A percentile compares a stretch with the other conserved stretches of the same genome.
Evolutionary conservation across 257 asterid genomes (phyloP).

Genomic region (Mentha longifolia): DNA sequence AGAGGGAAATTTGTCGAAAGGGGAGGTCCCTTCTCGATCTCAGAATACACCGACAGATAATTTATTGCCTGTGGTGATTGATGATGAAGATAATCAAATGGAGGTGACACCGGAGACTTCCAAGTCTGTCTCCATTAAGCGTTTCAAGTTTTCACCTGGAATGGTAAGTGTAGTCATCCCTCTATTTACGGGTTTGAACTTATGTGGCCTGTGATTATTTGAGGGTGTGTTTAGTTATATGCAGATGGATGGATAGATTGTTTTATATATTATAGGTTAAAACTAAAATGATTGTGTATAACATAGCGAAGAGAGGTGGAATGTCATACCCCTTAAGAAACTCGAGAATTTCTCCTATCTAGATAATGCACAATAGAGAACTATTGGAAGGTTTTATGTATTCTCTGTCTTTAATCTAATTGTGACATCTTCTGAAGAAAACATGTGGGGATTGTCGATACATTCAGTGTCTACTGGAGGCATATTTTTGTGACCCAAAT

Average conservation of each 20-base stretch:
- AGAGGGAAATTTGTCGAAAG: conserved; percentile 34
- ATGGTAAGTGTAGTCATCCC: conserved; percentile 57
- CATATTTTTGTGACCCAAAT: background rate
- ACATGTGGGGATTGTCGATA: background rate
- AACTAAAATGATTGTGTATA: background rate
- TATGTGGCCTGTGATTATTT: conserved; percentile 8
- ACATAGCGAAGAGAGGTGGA: background rate
- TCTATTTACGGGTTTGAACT: conserved; percentile 22
- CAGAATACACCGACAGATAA: conserved; percentile 39
- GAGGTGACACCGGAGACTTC: conserved; percentile 80
- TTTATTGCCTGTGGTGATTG: conserved; percentile 40
- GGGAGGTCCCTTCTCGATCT: conserved; percentile 40
- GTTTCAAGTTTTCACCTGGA: conserved; percentile 96
- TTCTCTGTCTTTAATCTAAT: background rate
- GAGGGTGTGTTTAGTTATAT: conserved; percentile 1
- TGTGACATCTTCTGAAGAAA: background rate
- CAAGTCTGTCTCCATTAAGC: conserved; percentile 57
- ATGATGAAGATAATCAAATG: conserved; percentile 46
- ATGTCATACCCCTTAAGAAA: background rate
- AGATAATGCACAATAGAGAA: background rate
- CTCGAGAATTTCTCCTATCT: conserved; percentile 3
- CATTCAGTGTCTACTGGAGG: conserved; percentile 9
- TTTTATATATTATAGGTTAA: background rate
- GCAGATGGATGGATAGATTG: background rate
- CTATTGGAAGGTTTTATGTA: background rate